Conservation (phyloP, 768 basidiomycete genomes). For the Suillus paluster region DNA sequence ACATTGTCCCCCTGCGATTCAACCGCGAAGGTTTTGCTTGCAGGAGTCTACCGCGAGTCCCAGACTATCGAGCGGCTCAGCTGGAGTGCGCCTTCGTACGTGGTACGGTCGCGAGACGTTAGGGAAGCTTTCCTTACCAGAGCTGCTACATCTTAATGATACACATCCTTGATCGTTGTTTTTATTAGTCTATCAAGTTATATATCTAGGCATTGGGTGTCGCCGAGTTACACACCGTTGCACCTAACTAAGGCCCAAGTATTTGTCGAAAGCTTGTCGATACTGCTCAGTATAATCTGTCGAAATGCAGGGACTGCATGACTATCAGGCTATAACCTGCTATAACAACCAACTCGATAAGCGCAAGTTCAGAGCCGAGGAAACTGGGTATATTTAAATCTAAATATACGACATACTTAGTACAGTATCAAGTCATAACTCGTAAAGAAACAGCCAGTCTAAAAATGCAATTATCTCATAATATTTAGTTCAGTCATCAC, state of each 20-base stretch:
- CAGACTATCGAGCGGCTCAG: conserved; percentile 30
- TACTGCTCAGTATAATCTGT: no score
- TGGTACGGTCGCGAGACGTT: conserved; percentile 14
- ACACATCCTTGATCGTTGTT: neutral
- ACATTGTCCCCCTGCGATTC: conserved; percentile 41
- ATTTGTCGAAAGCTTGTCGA: no score
- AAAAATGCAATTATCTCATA: neutral
- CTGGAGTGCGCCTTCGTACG: conserved; percentile 29
- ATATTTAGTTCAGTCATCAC: neutral
- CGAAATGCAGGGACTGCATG: no score
- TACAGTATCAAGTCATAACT: neutral
- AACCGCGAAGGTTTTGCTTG: conserved; percentile 14
- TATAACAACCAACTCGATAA: no score
- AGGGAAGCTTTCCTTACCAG: conserved; percentile 40
- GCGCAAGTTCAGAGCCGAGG: no score
- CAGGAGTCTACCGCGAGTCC: conserved; percentile 43
- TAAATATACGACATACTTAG: no score
- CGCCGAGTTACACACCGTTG: no score
- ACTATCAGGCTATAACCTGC: no score
- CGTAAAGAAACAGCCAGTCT: neutral
- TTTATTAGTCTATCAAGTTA: no score
- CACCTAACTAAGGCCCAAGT: no score
- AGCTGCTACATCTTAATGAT: conserved; percentile 30
- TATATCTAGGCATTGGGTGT: no score
- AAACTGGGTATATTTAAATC: no score